A percentile compares a stretch with the other conserved stretches of the same genome.
These are phyloP conservation scores for Eucalyptus tenuipes DNA, from an alignment of 345 rosid species.

Conservation along the genomic window DNA sequence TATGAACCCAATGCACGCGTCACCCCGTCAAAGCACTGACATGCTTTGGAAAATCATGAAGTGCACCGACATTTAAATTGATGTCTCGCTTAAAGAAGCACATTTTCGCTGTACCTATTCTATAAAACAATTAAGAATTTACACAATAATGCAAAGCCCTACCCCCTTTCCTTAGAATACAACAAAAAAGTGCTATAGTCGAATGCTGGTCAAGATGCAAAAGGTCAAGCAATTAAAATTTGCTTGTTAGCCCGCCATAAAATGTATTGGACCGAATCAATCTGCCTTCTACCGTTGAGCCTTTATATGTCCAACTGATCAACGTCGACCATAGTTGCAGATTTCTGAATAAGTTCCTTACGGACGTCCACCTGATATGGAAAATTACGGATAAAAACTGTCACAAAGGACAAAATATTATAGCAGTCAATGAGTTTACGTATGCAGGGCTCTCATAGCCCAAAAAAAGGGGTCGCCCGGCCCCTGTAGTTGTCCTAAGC, in stretches of 20 bases:
- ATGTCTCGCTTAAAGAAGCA: background rate
- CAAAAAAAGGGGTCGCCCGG: background rate
- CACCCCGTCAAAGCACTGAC: background rate
- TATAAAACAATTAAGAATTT: background rate
- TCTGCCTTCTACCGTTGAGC: background rate
- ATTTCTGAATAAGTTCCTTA: slow-evolving; percentile 63
- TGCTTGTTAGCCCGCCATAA: background rate
- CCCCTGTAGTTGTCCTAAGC: background rate
- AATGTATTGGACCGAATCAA: background rate
- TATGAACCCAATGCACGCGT: background rate
- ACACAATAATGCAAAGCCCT: background rate
- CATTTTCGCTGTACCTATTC: background rate
- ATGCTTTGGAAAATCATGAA: background rate
- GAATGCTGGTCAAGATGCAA: background rate
- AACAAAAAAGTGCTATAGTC: background rate
- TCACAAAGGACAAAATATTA: background rate
- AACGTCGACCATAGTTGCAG: slow-evolving; percentile 41
- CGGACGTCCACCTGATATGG: slow-evolving; percentile 58
- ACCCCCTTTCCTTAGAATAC: background rate
- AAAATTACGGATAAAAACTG: background rate
- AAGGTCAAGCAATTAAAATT: background rate
- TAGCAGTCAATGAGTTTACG: background rate
- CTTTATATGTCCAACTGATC: slow-evolving; percentile 61
- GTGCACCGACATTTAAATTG: background rate
- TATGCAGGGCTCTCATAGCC: background rate